Evolutionary conservation across 768 basidiomycete genomes (phyloP), one percentile per base, ranked within the genome.

Genomic region (Trametes maxima): DNA sequence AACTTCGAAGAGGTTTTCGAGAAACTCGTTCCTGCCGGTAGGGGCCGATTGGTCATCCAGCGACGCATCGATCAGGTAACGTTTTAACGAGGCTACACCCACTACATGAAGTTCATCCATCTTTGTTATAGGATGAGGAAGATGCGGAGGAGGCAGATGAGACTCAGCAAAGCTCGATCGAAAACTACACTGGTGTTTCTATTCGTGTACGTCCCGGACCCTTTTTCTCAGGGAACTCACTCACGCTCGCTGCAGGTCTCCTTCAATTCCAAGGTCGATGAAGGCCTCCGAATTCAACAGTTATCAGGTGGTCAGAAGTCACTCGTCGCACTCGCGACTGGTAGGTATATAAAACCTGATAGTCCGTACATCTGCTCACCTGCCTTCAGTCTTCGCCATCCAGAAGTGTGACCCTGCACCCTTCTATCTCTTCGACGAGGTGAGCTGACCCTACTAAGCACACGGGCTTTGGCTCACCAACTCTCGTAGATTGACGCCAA

Each of bases 341-440:
- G 94, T 92, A 61, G 28, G 77, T 63, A 12, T 14, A 14, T 6
- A 14, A 19, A n/a, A n/a, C 2, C 37, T 3, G 12, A n/a, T 21
- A 19, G 53, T 50, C n/a, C 22, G 2, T 10, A 25, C 52, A 28
- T 24, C 2, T 28, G 24, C 25, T 44, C 19, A 40, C 12, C 8
- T 47, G 12, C 24, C 16, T 37, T 7, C 22, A 92, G 95, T 99
- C 24, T 98, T 99, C 69, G 94, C 96, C 16, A 98, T 98, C 66
- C 97, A 99, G 76, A 98, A 97, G 75, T 98, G 96, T 71, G 97
- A 99, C 69, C 97, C 97, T 1, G 96, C 97, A 0, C 97, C 97
- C 1, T 99, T 99, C 79, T 98, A 98, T 74, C 81, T 99, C n/a
- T 98, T 99, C 68, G 97, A 99, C 71, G 97, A 98, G 80, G 89